phyloP scores from a whole-genome alignment of 2,329 filamentous ascomycete species.

The Sporothrix brunneoviolacea region DNA sequence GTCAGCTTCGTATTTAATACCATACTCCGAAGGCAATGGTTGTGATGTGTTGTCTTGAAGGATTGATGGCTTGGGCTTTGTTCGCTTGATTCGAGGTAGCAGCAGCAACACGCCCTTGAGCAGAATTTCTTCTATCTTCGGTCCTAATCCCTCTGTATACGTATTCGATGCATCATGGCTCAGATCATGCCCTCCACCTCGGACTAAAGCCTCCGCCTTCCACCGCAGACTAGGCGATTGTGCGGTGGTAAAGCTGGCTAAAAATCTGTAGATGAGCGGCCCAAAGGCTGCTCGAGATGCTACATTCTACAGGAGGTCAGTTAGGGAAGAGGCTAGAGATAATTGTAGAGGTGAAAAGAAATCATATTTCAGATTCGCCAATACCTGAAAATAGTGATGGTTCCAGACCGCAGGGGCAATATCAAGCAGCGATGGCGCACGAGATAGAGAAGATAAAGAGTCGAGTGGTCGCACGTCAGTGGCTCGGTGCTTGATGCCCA shows the following conservation, averaged over 20 bases:
- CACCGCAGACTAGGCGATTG: slow-evolving; percentile 14
- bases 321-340: background rate
- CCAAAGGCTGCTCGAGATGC: slow-evolving; percentile 6
- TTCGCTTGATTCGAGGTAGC: background rate
- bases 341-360: too few species aligned
- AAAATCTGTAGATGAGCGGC: slow-evolving; percentile 10
- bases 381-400: slow-evolving; percentile 15
- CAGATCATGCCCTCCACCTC: too few species aligned
- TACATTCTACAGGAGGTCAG: slow-evolving; percentile 8
- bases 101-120: slow-evolving; percentile 4
- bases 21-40: background rate
- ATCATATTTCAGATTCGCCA: too few species aligned
- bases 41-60: background rate
- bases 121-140: slow-evolving; percentile 13
- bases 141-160: background rate
- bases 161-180: too few species aligned
- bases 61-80: background rate
- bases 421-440: slow-evolving; percentile 10
- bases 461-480: slow-evolving; percentile 6
- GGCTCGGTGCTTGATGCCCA: slow-evolving; percentile 7
- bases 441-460: background rate
- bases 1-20: too few species aligned
- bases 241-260: slow-evolving; percentile 14
- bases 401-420: slow-evolving; percentile 21
- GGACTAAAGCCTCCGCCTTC: slow-evolving; percentile 5